Evolutionary conservation across 805 yeast genomes (phyloP).

Genomic region (Blastobotrys americana): DNA sequence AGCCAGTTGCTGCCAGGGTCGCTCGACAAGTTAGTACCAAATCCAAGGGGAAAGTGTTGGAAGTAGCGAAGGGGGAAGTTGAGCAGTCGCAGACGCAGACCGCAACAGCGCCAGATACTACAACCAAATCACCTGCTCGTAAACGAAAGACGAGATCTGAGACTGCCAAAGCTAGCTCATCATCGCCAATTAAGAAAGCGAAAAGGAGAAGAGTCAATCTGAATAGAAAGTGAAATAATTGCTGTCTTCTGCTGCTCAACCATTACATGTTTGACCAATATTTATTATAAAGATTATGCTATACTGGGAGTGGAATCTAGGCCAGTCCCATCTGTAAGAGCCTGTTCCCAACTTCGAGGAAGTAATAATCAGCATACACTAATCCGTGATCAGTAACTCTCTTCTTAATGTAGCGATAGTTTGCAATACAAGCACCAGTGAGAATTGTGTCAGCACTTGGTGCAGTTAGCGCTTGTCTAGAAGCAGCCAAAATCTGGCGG

Average conservation of each 20-base stretch:
- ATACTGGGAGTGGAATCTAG: too few species aligned
- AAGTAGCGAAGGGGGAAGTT: neutral
- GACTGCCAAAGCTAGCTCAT: neutral
- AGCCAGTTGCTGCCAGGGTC: neutral
- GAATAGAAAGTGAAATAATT: neutral
- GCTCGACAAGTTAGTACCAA: neutral
- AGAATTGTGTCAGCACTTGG: neutral
- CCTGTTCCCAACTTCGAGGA: conserved; percentile 24
- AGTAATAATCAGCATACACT: conserved; percentile 29
- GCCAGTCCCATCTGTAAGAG: conserved; percentile 22
- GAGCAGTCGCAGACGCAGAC: neutral
- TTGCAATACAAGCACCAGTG: neutral
- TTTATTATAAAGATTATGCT: too few species aligned
- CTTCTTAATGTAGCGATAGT: neutral
- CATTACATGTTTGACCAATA: too few species aligned
- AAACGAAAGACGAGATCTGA: neutral
- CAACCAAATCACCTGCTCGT: neutral
- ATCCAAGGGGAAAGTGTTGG: neutral
- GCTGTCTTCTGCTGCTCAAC: too few species aligned
- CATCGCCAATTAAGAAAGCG: neutral
- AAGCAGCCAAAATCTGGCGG: neutral
- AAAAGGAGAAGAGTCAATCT: neutral
- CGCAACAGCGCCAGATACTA: neutral
- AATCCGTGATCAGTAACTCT: conserved; percentile 23
- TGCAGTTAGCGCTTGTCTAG: neutral